Conservation (phyloP, 106 monocot species). For the Dioscorea alata region DNA sequence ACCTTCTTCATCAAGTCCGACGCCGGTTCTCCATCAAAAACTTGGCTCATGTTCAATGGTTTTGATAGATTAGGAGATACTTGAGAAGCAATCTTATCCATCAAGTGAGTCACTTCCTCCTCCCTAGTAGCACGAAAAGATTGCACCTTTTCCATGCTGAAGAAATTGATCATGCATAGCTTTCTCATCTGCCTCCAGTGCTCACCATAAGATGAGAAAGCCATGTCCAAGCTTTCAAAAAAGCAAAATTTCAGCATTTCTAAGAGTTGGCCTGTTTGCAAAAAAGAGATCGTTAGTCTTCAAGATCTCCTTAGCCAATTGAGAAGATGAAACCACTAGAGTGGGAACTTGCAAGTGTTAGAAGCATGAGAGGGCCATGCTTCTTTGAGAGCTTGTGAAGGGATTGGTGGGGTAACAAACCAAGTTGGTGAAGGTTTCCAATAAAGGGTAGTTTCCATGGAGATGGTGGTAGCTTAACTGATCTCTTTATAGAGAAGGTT, state of each 20-base stretch:
- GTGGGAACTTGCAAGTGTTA: conserved; percentile 5
- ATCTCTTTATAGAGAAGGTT: background rate
- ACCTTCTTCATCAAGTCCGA: no score
- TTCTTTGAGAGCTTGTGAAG: conserved; percentile 4
- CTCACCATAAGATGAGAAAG: conserved; percentile 19
- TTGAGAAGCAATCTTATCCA: background rate
- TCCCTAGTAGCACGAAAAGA: conserved; percentile 7
- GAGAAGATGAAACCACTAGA: conserved; percentile 9
- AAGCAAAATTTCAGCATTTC: background rate
- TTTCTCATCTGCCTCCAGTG: conserved; percentile 16
- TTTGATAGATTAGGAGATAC: no score
- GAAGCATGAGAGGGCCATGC: conserved; percentile 17
- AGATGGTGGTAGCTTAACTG: conserved; percentile 5
- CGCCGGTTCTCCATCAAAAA: no score
- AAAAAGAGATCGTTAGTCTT: conserved; percentile 15
- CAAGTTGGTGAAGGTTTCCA: conserved; percentile 26
- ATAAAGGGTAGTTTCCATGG: conserved; percentile 18
- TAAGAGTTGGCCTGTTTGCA: conserved; percentile 1
- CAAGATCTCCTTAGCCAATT: conserved; percentile 3
- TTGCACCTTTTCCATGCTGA: conserved; percentile 8
- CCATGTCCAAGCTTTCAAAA: conserved; percentile 8
- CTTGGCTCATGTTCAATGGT: conserved; percentile 6
- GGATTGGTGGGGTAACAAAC: conserved; percentile 1
- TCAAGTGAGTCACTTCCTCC: conserved; percentile 13
- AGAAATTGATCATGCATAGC: conserved; percentile 4